Percentiles rank a stretch among this genome's conserved stretches.
Evolutionary conservation across 2,329 filamentous ascomycete species (phyloP).

Genomic region (Microcera coccophila): DNA sequence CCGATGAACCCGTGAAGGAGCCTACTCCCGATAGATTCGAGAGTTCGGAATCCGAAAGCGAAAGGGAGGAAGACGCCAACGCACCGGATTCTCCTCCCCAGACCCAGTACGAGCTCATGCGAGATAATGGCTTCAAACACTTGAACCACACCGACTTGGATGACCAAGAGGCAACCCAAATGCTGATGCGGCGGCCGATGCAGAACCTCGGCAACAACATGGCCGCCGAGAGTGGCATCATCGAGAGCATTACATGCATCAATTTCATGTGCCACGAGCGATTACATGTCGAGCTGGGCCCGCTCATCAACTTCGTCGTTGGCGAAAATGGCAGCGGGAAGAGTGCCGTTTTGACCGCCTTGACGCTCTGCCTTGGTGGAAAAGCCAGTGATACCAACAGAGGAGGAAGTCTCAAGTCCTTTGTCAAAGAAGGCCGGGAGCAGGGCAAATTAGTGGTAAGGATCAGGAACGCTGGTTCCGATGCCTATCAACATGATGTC

Average conservation of each 20-base stretch:
- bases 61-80: conserved; percentile 29
- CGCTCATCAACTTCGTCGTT: conserved; percentile 95
- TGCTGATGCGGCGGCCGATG: conserved; percentile 49
- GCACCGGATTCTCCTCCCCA: conserved; percentile 39
- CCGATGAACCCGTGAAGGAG: conserved; percentile 18
- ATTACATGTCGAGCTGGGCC: conserved; percentile 79
- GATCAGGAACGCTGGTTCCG: conserved; percentile 84
- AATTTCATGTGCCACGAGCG: conserved; percentile 97
- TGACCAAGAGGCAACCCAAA: conserved; percentile 62
- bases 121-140: conserved; percentile 57
- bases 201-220: conserved; percentile 64
- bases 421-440: conserved; percentile 86
- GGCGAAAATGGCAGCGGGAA: conserved; percentile 98
- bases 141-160: conserved; percentile 54
- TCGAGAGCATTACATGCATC: conserved; percentile 78
- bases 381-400: conserved; percentile 92
- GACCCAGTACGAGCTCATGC: conserved; percentile 60
- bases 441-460: conserved; percentile 72
- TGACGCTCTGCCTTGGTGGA: conserved; percentile 90
- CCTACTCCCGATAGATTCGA: conserved; percentile 17
- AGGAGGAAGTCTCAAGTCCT: conserved; percentile 79
- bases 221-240: conserved; percentile 77
- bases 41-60: conserved; percentile 28
- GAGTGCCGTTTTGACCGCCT: conserved; percentile 87
- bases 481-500: conserved; percentile 75